Base-by-base conservation (phyloP, 2,329 filamentous ascomycete species). In the Clarireedia homoeocarpa region DNA sequence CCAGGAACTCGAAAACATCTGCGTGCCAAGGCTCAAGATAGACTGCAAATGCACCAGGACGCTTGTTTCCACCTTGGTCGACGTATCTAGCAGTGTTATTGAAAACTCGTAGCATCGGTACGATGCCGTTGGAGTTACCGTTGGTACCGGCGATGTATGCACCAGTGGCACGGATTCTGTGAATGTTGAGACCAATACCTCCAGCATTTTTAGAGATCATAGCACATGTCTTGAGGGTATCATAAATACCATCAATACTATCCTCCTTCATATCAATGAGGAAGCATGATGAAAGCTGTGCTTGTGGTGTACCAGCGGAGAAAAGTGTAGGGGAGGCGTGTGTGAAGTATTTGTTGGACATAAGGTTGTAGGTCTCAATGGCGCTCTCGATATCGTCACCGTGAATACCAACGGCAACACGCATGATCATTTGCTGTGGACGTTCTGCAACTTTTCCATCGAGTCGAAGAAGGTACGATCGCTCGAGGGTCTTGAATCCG, bases 141-240 rank as follows among this genome's bases (percentile, higher is more conserved):
- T 99, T 99, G 66, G 94, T 99, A 68, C 94, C 94, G 60, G 88
- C 89, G 73, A 99, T 99, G 76, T 99, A 99, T 27, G 94, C 96
- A 61, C 94, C 92, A 54, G 94, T 99, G 60, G 94, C 89, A 73
- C 94, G 91, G 68, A 99, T 99, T 68, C 91, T 87, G 77, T 99
- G 94, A 51, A 92, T 86, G 69, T 99, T 97, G 62, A 99, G 80
- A 67, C 94, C 94, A 71, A 99, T 97, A 72, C 94, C 94, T 72
- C 94, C 94, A 65, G 94, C 94, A 76, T 94, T 97, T 83, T 99
- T 99, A 70, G 94, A 99, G 74, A 99, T 99, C 90, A 99, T 92
- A 65, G 94, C 94, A 75, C 94, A 99, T 1, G 90, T 97, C 84
- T 99, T 99, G 66, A 99, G 82, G 17, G 94, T 99, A 71, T 99